Evolutionary conservation across 2,329 filamentous ascomycete genomes (phyloP).

Genomic region (Pestalotiopsis sp.): DNA sequence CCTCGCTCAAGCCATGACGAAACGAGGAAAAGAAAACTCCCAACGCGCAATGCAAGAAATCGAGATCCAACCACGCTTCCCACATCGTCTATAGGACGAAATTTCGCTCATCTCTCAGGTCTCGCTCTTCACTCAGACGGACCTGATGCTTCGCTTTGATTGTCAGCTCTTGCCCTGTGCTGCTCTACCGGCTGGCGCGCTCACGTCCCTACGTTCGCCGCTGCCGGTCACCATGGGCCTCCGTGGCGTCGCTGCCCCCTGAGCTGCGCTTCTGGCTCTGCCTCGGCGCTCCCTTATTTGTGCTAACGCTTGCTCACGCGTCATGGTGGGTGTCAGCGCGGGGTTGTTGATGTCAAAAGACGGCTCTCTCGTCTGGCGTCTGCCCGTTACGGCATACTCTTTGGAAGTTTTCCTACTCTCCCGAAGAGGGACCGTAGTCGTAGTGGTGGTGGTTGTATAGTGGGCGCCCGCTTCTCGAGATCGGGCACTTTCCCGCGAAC

Average conservation of each 20-base stretch:
- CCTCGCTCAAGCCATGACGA: background rate
- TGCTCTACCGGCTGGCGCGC: slow-evolving; percentile 42
- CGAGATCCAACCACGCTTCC: background rate
- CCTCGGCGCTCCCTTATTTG: slow-evolving; percentile 75
- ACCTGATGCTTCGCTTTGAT: background rate
- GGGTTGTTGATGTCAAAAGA: slow-evolving; percentile 59
- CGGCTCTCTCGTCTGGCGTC: slow-evolving; percentile 35
- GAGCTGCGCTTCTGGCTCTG: slow-evolving; percentile 69
- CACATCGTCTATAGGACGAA: background rate
- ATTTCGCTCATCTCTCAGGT: background rate
- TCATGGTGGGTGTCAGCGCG: slow-evolving; percentile 66
- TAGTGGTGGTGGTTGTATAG: slow-evolving; percentile 52
- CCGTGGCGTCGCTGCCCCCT: slow-evolving; percentile 62
- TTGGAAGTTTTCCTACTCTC: slow-evolving; percentile 44
- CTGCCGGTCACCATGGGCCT: slow-evolving; percentile 59
- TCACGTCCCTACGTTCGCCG: slow-evolving; percentile 47
- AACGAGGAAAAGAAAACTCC: background rate
- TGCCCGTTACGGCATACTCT: slow-evolving; percentile 48
- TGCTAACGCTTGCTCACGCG: slow-evolving; percentile 74
- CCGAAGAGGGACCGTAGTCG: slow-evolving; percentile 51
- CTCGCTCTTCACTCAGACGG: background rate
- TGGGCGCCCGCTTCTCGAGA: slow-evolving; percentile 50
- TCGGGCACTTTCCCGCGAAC: slow-evolving; percentile 6
- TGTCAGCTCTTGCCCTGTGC: slow-evolving; percentile 23
- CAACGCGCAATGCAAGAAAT: slow-evolving; percentile 3